These are phyloP conservation scores for Rubia occidens DNA, from an alignment of 305 asterid species.

Conservation along the genomic window DNA sequence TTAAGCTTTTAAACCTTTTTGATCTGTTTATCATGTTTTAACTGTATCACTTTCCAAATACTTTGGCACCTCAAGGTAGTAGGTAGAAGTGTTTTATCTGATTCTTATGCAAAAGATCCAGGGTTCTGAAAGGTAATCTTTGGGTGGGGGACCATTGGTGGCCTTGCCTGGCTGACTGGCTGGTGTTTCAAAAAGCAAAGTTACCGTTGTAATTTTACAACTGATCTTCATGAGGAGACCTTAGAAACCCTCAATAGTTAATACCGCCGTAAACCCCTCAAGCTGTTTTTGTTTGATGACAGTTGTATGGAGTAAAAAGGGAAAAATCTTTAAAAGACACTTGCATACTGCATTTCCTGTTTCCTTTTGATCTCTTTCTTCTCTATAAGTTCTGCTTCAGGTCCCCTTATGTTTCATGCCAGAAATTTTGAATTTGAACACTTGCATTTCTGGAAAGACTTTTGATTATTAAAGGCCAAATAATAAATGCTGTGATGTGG, in stretches of 20 bases:
- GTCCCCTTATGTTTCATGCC: neutral
- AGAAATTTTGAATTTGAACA: neutral
- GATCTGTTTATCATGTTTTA: neutral
- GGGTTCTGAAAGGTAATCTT: neutral
- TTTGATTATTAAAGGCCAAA: neutral
- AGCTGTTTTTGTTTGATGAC: neutral
- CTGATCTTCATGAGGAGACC: neutral
- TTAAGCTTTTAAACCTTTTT: neutral
- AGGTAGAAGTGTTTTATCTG: neutral
- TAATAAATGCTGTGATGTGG: neutral
- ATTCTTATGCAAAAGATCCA: neutral
- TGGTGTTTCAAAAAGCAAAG: neutral
- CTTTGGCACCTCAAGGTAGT: neutral
- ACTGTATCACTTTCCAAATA: neutral
- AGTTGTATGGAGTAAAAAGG: neutral
- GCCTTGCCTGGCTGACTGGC: neutral
- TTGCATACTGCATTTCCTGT: neutral
- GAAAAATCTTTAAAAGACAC: neutral
- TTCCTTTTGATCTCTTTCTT: slow-evolving; percentile 4
- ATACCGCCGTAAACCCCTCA: neutral
- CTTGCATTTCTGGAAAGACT: neutral
- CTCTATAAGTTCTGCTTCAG: neutral
- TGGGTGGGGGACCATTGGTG: neutral
- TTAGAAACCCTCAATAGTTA: neutral
- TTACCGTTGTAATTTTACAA: neutral